Conservation (phyloP, 202 grass and related monocot genomes). For the Setaria viridis region DNA sequence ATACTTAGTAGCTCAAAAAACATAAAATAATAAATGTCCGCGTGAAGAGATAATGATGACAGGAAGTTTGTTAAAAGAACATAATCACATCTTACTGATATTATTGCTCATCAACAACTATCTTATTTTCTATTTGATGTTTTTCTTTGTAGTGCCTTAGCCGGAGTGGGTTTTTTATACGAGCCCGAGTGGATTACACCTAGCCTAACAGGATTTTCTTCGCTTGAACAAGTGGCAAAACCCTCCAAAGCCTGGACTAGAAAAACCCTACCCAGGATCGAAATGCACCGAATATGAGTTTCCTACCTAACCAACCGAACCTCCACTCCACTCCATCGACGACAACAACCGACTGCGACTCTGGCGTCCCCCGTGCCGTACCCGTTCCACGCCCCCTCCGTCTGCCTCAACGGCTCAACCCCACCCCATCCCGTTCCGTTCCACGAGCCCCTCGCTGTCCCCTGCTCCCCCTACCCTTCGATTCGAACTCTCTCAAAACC, state of each 20-base stretch:
- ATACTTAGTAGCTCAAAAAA: too few species aligned
- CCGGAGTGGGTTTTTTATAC: too few species aligned
- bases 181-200: too few species aligned
- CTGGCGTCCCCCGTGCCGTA: not conserved
- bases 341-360: not conserved
- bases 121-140: too few species aligned
- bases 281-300: not conserved
- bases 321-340: not conserved
- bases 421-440: slow-evolving; percentile 9
- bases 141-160: too few species aligned
- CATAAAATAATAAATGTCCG: too few species aligned
- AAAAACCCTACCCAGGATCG: not conserved
- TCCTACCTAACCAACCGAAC: not conserved
- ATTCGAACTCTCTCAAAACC: slow-evolving; percentile 51
- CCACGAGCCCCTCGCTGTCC: slow-evolving; percentile 25
- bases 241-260: not conserved
- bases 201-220: not conserved
- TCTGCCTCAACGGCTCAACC: not conserved
- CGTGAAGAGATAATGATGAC: too few species aligned
- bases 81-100: too few species aligned
- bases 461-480: slow-evolving; percentile 12
- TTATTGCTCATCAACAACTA: too few species aligned
- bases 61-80: too few species aligned
- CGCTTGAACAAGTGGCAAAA: not conserved
- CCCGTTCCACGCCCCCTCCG: slow-evolving; percentile 1